Base-by-base conservation (phyloP, 140 eudicot genomes). In the Oenanthe javanica region DNA sequence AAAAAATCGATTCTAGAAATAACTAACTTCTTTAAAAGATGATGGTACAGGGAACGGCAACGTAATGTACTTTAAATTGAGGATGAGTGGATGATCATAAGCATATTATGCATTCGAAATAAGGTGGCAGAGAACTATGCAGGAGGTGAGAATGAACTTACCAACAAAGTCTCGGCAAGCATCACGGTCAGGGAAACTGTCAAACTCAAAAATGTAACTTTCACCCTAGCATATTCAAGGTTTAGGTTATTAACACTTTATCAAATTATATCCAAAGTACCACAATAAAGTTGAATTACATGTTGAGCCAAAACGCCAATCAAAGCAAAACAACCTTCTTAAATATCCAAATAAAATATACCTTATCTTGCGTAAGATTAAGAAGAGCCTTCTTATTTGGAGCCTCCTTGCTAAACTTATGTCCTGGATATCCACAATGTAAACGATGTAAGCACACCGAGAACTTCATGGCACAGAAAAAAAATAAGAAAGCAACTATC, bases 141-240 rank as follows among this genome's bases (percentile, higher is more conserved):
- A 45, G 25, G 27, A 45, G 77, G 40, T 36, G 69, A 15, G 47
- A 36, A 6, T 38, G 27, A 48, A 81, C 92, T 89, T 85, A 92
- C 99, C 97, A 18, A 91, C 97, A 89, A 89, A 91, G 47, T 95
- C 97, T 71, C 90, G 81, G 89, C 97, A 95, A 80, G 79, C 82
- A 82, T 92, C 99, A 69, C 99, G 92, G 21, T 95, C 97, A 57
- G 90, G 49, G 79, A 88, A 92, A 82, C 46, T 91, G 50, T 91
- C 92, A 72, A 95, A 95, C 87, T 95, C 96, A 72, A 95, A 95
- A 21, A 92, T 84, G 82, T 88, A 92, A 85, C 80, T 86, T 38
- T 72, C 80, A 75, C 89, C 93, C 93, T 92, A 90, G 61, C 74
- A 85, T 57, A 49, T 84, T 63, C 25, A 71, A 64, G 63, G 36